Evolutionary conservation across 2,329 filamentous ascomycete species (phyloP), one percentile per base, ranked within the genome.

Genomic region (Sporothrix variecibatus): DNA sequence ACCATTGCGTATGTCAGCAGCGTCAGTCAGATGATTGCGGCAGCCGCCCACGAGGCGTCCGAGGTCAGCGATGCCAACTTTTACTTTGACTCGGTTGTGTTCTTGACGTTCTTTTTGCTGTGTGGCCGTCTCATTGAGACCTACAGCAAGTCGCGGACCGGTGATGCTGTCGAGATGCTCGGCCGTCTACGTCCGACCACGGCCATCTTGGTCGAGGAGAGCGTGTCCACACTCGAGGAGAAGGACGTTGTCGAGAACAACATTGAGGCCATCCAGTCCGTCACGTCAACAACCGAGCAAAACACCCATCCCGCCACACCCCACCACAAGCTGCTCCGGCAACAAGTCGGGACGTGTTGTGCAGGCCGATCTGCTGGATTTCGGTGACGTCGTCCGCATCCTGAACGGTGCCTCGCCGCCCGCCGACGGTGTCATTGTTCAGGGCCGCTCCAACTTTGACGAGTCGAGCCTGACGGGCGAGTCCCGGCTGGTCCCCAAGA

Each of bases 51-150:
- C 23, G 79, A 83, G 12, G 79, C 80, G 3, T 76, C 79, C 2
- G 78, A 80, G 70, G 81, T 84, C 71, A 83, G 86, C 46, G 85
- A 86, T 67, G 83, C 87, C 20, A 86, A 87, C 71, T 89, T 91
- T 23, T 98, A 97, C 81, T 98, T 97, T 80, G 95, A 98, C 81
- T 94, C 94, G 0, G 95, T 98, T 0, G 93, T 97, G 2, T 97
- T 98, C 76, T 82, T 98, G 73, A 97, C 95, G 0, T 87, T 98
- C 76, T 98, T 98, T 80, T 87, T 98, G 28, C 89, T 98, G 0
- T 81, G 87, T 43, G 91, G 91, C 1, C 86, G 92, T n/a, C 87
- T 92, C 67, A 89, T 95, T 15, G 95, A 98, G 84, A 91, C 93
- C 0, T 97, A 96, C 84, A 97, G 93, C 86, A 97, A 97, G 82